Evolutionary conservation across 805 yeast genomes (phyloP).

Genomic region (Spathaspora gorwiae): DNA sequence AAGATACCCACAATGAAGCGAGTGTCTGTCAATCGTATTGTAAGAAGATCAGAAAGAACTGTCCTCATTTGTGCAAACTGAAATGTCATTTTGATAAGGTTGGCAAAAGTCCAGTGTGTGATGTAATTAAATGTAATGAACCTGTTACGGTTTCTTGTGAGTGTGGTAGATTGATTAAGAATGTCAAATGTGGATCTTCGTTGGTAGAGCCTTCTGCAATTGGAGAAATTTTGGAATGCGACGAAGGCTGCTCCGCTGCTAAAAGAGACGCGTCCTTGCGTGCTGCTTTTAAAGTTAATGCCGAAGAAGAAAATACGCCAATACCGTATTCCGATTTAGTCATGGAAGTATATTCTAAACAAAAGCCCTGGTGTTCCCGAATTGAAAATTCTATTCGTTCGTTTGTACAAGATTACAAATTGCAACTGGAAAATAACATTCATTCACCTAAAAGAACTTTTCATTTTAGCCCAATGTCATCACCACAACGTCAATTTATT

Average conservation of each 20-base stretch:
- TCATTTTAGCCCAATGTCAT: constrained; percentile 71
- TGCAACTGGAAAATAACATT: constrained; percentile 13
- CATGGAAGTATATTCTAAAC: constrained; percentile 46
- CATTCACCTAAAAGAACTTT: constrained; percentile 30
- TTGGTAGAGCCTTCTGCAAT: constrained; percentile 24
- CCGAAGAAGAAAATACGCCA: constrained; percentile 9
- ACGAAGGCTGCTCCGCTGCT: constrained; percentile 59
- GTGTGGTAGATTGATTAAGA: constrained; percentile 55
- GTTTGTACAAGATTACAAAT: constrained; percentile 40
- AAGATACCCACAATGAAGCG: constrained; percentile 48
- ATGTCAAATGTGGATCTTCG: constrained; percentile 57
- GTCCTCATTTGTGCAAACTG: constrained; percentile 65
- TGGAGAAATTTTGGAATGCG: constrained; percentile 52
- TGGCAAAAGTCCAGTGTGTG: constrained; percentile 41
- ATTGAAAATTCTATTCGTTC: constrained; percentile 52
- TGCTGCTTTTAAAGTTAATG: constrained; percentile 46
- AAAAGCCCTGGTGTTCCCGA: constrained; percentile 62
- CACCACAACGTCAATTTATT: constrained; percentile 64
- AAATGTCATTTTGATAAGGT: constrained; percentile 57
- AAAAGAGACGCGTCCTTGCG: constrained; percentile 59
- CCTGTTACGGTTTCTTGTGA: constrained; percentile 49
- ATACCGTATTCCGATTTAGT: constrained; percentile 44
- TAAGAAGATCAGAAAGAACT: constrained; percentile 43
- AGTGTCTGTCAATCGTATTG: constrained; percentile 56
- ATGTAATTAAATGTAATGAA: constrained; percentile 47